Evolutionary conservation across 495 filamentous ascomycete species (phyloP).

Genomic region (Haplographium delicatum): DNA sequence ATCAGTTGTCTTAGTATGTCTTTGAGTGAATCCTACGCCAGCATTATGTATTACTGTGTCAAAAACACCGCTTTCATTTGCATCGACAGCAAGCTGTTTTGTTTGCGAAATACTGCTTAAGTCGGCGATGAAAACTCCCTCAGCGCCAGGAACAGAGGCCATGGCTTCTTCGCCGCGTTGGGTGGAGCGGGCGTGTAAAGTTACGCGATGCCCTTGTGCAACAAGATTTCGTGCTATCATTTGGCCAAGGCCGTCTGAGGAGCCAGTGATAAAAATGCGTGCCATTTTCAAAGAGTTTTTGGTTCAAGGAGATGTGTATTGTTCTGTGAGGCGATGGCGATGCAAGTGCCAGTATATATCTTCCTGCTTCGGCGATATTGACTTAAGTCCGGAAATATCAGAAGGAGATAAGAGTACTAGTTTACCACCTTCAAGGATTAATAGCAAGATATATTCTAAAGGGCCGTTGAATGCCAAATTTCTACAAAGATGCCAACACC

Average conservation of each 20-base stretch:
- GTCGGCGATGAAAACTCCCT: constrained; percentile 46
- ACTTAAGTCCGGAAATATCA: too few relatives aligned
- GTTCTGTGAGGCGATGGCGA: too few relatives aligned
- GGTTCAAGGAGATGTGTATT: too few relatives aligned
- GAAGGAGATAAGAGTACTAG: too few relatives aligned
- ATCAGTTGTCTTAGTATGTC: constrained; percentile 29
- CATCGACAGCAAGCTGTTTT: constrained; percentile 45
- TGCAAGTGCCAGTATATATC: too few relatives aligned
- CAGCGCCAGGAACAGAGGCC: constrained; percentile 41
- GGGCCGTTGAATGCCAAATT: too few relatives aligned
- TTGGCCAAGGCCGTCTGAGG: constrained; percentile 41
- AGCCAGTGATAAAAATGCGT: constrained; percentile 10
- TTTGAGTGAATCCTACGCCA: constrained; percentile 36
- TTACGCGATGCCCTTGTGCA: constrained; percentile 47
- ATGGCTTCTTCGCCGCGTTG: constrained; percentile 41
- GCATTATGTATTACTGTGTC: constrained; percentile 57
- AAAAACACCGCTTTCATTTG: constrained; percentile 44
- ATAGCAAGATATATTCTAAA: too few relatives aligned
- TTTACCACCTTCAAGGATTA: too few relatives aligned
- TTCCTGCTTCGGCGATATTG: too few relatives aligned
- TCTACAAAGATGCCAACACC: too few relatives aligned
- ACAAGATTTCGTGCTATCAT: constrained; percentile 44
- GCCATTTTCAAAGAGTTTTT: too few relatives aligned
- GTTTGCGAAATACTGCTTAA: constrained; percentile 46
- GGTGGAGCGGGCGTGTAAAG: constrained; percentile 51